Evolutionary conservation across 306 rosid genomes (phyloP).

Genomic region (Ammopiptanthus mongolicus): DNA sequence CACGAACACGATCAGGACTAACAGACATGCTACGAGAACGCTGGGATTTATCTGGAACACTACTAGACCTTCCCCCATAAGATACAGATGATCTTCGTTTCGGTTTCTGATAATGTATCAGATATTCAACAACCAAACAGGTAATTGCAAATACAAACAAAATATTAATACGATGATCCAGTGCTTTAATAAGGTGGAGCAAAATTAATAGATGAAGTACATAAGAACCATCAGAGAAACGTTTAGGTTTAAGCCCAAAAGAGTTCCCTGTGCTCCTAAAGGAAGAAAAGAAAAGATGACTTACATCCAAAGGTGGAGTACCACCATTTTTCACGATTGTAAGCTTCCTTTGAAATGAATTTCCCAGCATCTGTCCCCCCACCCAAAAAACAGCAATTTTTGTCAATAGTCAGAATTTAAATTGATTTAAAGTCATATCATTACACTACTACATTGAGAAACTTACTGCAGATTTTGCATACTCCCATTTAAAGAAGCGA

Average conservation of each 20-base stretch:
- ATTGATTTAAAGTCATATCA: constrained; percentile 5
- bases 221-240: neutral
- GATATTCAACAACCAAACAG: constrained; percentile 23
- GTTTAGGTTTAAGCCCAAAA: neutral
- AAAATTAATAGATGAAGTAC: neutral
- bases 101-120: constrained; percentile 62
- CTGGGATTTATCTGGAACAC: constrained; percentile 78
- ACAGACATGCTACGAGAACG: constrained; percentile 95
- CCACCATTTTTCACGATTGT: constrained; percentile 70
- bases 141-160: constrained; percentile 7
- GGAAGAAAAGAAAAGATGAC: constrained; percentile 32
- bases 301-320: constrained; percentile 58
- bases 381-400: constrained; percentile 14
- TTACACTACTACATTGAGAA: neutral
- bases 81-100: constrained; percentile 71
- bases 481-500: constrained; percentile 93
- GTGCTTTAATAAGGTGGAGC: constrained; percentile 1
- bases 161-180: neutral
- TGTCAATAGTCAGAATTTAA: constrained; percentile 15
- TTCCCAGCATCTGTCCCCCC: constrained; percentile 82
- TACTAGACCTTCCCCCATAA: constrained; percentile 79
- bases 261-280: neutral
- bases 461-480: constrained; percentile 79
- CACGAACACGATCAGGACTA: constrained; percentile 90
- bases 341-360: constrained; percentile 94